Conservation (phyloP, 1,284 basidiomycete genomes). For the Abortiporus biennis region DNA sequence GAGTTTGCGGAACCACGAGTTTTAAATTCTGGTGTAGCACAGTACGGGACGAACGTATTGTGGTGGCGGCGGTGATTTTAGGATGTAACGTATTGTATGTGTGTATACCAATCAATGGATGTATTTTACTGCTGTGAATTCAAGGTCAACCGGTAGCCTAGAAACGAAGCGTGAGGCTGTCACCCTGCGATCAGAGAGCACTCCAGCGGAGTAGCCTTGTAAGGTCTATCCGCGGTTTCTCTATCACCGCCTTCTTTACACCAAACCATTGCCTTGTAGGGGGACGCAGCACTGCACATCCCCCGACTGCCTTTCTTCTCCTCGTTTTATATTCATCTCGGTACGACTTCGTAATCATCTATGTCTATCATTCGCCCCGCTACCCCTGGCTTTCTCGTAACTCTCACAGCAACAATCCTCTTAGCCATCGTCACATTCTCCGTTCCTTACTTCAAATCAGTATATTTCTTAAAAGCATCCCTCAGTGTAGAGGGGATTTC, state of each 20-base stretch:
- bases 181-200: not conserved
- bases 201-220: not conserved
- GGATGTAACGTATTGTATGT: too few relatives aligned
- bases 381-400: constrained; percentile 81
- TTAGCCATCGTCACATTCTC: constrained; percentile 83
- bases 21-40: constrained; percentile 15
- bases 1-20: constrained; percentile 28
- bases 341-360: too few relatives aligned
- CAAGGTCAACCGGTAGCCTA: not conserved
- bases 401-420: constrained; percentile 65
- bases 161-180: not conserved
- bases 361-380: constrained; percentile 69
- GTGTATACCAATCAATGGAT: too few relatives aligned
- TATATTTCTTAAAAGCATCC: constrained; percentile 79
- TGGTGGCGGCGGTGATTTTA: not conserved
- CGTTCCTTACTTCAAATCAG: constrained; percentile 77
- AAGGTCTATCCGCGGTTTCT: not conserved
- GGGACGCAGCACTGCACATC: too few relatives aligned
- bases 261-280: not conserved
- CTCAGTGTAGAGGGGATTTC: constrained; percentile 41
- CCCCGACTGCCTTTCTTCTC: too few relatives aligned
- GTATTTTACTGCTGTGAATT: too few relatives aligned
- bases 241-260: too few relatives aligned
- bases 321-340: too few relatives aligned
- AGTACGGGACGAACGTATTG: constrained; percentile 21